Conservation (phyloP, 352 stramenopile genomes). For the Phytophthora constricta region DNA sequence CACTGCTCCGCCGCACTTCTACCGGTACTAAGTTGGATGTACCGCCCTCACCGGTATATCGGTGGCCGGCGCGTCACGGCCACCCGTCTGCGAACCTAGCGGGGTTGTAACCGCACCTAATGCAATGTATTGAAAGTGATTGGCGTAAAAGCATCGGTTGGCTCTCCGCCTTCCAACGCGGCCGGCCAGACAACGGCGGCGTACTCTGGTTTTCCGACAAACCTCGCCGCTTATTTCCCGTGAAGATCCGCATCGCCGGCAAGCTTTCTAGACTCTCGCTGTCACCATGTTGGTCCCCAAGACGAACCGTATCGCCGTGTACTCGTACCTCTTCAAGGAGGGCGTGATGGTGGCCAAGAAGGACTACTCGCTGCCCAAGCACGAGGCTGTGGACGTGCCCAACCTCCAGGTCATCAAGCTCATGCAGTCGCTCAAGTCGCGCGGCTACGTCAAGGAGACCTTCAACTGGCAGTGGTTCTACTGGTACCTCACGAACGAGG, state of each 20-base stretch:
- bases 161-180: slow-evolving; percentile 26
- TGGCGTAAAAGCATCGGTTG: slow-evolving; percentile 41
- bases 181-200: not conserved
- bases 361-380: slow-evolving; percentile 88
- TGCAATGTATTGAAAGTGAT: slow-evolving; percentile 14
- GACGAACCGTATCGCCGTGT: slow-evolving; percentile 98
- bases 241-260: slow-evolving; percentile 92
- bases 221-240: slow-evolving; percentile 57
- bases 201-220: slow-evolving; percentile 67
- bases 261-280: slow-evolving; percentile 80
- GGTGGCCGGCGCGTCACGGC: too few species aligned
- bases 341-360: slow-evolving; percentile 93
- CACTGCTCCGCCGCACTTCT: too few species aligned
- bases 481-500: slow-evolving; percentile 99
- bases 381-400: slow-evolving; percentile 97
- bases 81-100: too few species aligned
- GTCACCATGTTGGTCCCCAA: slow-evolving; percentile 95
- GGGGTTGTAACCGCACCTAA: slow-evolving; percentile 18
- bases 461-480: slow-evolving; percentile 99
- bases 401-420: slow-evolving; percentile 99
- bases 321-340: slow-evolving; percentile 98
- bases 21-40: too few species aligned
- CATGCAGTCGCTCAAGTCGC: slow-evolving; percentile 98
- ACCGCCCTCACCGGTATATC: too few species aligned
- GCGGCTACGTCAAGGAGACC: slow-evolving; percentile 97